phyloP scores from a whole-genome alignment of 75 land plant species.

The Chamaecyparis obtusa region DNA sequence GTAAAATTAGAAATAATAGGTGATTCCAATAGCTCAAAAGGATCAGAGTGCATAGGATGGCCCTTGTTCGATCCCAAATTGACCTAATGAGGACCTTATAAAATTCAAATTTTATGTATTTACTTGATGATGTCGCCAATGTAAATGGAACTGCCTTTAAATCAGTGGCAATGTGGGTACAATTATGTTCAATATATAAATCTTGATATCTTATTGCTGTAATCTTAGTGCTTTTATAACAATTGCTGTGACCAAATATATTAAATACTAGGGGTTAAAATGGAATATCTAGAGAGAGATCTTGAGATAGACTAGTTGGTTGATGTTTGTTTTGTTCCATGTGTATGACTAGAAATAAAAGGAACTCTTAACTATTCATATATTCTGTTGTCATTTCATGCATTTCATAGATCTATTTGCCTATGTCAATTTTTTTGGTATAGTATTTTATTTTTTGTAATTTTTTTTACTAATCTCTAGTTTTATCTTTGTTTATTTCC shows the following conservation, averaged over 20 bases:
- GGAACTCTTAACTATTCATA: neutral
- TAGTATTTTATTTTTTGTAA: neutral
- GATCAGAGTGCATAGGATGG: too few species aligned
- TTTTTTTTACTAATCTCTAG: neutral
- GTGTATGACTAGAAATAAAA: neutral
- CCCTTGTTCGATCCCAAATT: too few species aligned
- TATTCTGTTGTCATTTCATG: neutral
- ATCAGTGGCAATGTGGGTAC: neutral
- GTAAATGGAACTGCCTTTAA: neutral
- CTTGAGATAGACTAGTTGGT: neutral
- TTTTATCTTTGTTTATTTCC: neutral
- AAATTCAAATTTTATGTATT: too few species aligned
- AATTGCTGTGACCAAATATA: neutral
- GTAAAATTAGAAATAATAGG: neutral
- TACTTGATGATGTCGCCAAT: neutral
- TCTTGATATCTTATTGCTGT: neutral
- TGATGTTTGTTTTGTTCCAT: neutral
- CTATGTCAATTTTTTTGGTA: neutral
- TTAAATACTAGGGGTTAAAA: neutral
- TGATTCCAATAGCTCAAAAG: too few species aligned
- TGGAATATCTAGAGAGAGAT: neutral
- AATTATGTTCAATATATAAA: neutral
- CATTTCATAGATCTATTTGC: neutral
- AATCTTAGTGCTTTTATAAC: neutral
- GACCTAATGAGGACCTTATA: too few species aligned